phyloP scores from a whole-genome alignment of 306 rosid genomes.

The Begonia masoniana region DNA sequence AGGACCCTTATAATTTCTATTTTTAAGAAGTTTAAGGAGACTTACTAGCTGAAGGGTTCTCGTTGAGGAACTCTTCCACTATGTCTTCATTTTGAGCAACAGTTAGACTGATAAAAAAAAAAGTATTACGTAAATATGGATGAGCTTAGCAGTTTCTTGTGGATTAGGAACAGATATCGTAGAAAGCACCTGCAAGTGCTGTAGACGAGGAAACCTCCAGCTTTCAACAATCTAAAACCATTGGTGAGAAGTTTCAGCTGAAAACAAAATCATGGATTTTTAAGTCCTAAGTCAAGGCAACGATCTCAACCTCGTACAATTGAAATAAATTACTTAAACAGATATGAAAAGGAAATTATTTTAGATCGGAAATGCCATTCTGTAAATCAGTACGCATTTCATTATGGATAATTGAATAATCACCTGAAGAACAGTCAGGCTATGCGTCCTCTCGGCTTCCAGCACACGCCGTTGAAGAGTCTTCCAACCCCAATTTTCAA shows the following conservation, averaged over 20 bases:
- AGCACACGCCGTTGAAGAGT: slow-evolving; percentile 70
- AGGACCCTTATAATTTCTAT: too few species aligned
- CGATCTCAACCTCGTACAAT: too few species aligned
- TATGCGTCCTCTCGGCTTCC: slow-evolving; percentile 74
- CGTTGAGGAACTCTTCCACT: slow-evolving; percentile 69
- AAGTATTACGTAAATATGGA: slow-evolving; percentile 1
- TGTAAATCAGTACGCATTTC: background rate
- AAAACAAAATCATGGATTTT: slow-evolving; percentile 11
- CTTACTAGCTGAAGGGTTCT: slow-evolving; percentile 56
- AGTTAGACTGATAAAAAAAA: slow-evolving; percentile 48
- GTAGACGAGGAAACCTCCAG: slow-evolving; percentile 67
- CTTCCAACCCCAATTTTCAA: slow-evolving; percentile 90
- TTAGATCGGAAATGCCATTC: background rate
- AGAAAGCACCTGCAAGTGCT: slow-evolving; percentile 90
- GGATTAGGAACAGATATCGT: background rate
- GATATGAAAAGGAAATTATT: too few species aligned
- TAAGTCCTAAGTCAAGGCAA: too few species aligned
- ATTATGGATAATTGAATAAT: background rate
- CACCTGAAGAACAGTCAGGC: slow-evolving; percentile 65
- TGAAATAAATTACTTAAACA: too few species aligned
- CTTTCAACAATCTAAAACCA: slow-evolving; percentile 78
- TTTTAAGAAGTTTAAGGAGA: slow-evolving; percentile 7
- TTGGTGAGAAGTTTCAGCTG: slow-evolving; percentile 73
- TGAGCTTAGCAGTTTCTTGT: slow-evolving; percentile 1
- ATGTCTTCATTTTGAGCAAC: slow-evolving; percentile 81